Evolutionary conservation across 495 filamentous ascomycete species (phyloP), one percentile per base, ranked within the genome.

Genomic region (Chaetomium fimeti): DNA sequence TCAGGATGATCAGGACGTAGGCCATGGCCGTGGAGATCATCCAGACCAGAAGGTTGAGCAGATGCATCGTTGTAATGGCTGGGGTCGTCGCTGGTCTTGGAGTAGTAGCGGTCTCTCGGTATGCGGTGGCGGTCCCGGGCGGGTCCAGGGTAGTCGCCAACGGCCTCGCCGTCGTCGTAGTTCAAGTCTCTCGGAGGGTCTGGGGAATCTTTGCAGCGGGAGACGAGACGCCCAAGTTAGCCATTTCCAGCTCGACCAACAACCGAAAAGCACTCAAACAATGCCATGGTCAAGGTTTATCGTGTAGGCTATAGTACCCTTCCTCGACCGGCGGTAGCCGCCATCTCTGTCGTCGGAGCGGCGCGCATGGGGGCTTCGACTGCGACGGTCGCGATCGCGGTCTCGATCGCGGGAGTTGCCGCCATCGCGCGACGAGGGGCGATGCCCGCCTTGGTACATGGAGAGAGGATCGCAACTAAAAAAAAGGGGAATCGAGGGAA

Each of bases 311-410:
- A 20, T n/a, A 60, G 49, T 65, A 82, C 80, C 79, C 72, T 81
- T 78, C 76, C 76, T 76, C 76, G 78, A 76, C 68, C 76, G 72
- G 57, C 67, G 68, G 69, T 74, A 71, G 43, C 71, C 69, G 68
- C 66, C 69, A 52, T 72, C 71, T 68, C 65, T 59, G 42, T 64
- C 53, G 63, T 75, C 73, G 63, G 59, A 45, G 60, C 65, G 64
- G 40, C 68, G 69, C 56, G 57, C 57, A 47, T 67, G 32, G 2
- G 67, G 65, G 57, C 66, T 66, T 45, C 68, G 63, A 49, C 64
- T 54, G 62, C 61, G 58, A 28, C 52, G 54, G 27, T 61, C 40
- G 42, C 43, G 58, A 25, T 61, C 49, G 40, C 55, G 38, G n/a
- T 61, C 36, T 54, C 57, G 66, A 25, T 65, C 61, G 66, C 57